Base-by-base conservation (phyloP, 352 stramenopile genomes). In the Hyaloperonospora arabidopsidis region DNA sequence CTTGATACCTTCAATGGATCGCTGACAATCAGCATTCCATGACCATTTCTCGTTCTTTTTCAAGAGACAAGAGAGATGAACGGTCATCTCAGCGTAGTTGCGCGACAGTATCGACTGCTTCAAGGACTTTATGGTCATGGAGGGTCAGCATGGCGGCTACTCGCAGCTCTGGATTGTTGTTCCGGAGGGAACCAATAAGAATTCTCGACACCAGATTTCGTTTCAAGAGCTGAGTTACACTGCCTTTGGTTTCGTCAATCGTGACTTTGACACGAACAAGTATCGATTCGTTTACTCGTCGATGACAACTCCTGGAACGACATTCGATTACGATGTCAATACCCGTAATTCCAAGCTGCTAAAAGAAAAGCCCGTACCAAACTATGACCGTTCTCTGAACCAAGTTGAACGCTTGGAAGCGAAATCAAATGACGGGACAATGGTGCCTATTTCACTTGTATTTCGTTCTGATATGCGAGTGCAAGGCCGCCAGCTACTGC, bases 241-340 rank as follows among this genome's bases (percentile, higher is more conserved):
- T 18, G 84, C 97, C 19, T 72, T 71, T 5, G 69, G 57, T 29
- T 84, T 70, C 29, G 63, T 79, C 18, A 95, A 98, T 65, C 70
- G 72, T 45, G 78, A 97, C 53, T 97, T 86, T 64, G 80, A 95
- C 65, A 88, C 86, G 10, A 70, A 85, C 34, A 87, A 86, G 59
- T 89, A 96, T 54, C 81, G 93, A 14, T 80, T 97, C 52, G 57
- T 72, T 35, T 98, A 98, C 70, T 92, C 95, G 56, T 97, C 91
- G 2, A 84, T 97, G 60, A 87, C 96, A 38, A 97, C 89, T 19
- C 94, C 95, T 10, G 75, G 72, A 45, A 86, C 82, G 58, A 91
- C 81, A 29, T 84, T 96, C 18, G 75, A 96, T 61, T 89, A 93
- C 59, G 73, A 97, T 49, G 57, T 89, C 6, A 73, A 74, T 21